These are phyloP conservation scores for Melampsora larici-populina DNA, from an alignment of 1,284 basidiomycete species.

Conservation along the genomic window DNA sequence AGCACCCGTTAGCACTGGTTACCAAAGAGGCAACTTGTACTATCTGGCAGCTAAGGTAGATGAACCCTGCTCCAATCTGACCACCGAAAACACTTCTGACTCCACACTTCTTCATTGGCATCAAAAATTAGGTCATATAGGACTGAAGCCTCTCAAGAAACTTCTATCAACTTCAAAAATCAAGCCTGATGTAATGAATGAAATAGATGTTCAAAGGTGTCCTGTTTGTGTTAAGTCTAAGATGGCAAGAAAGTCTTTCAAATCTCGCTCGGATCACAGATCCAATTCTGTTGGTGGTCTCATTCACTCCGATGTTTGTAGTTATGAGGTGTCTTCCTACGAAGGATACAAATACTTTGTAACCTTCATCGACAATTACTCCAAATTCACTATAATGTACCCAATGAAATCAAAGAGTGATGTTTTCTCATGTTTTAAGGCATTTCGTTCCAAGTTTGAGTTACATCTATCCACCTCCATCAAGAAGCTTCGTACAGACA, in stretches of 20 bases:
- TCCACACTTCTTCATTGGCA: no score
- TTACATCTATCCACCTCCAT: constrained; percentile 50
- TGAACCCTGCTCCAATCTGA: background rate
- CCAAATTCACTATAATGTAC: no score
- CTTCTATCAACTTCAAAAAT: background rate
- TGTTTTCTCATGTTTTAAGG: constrained; percentile 48
- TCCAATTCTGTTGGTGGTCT: background rate
- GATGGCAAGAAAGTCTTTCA: background rate
- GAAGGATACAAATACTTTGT: no score
- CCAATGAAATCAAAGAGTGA: constrained; percentile 21
- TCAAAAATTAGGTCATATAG: background rate
- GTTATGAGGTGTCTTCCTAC: background rate
- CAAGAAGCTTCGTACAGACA: constrained; percentile 52
- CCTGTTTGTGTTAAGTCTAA: background rate
- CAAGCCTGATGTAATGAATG: no score
- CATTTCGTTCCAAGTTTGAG: constrained; percentile 51
- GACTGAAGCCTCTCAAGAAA: constrained; percentile 2
- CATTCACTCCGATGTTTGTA: background rate
- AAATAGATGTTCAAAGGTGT: background rate
- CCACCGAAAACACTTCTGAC: background rate
- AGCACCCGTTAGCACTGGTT: background rate
- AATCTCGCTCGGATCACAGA: background rate
- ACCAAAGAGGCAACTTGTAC: constrained; percentile 8
- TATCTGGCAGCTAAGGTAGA: constrained; percentile 3
- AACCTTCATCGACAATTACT: no score